Base-by-base conservation (phyloP, 2,329 filamentous ascomycete genomes). In the Xylaria polymorpha region DNA sequence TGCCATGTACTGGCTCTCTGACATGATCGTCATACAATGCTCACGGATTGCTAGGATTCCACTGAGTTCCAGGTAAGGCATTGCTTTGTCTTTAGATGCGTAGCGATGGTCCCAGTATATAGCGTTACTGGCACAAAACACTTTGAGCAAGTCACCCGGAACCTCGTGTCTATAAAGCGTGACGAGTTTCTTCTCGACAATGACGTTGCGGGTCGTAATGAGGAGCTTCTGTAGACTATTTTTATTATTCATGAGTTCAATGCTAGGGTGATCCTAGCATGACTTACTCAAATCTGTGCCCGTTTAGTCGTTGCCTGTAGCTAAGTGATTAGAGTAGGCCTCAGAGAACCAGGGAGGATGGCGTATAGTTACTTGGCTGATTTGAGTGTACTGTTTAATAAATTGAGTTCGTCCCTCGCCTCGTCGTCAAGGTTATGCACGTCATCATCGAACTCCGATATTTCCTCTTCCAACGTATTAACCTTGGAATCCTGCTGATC, bases 71-170 rank as follows among this genome's bases (percentile, higher is more conserved):
- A 86, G 79, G n/a, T 74, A 75, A 0, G 77, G 79, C 22, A 76
- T 66, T 3, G 80, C 75, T 5, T 51, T 63, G 5, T 72, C 67
- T 18, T 51, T 75, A 1, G 77, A 71, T 3, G 65, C 46, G 0
- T 75, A 29, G 3, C 83, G 79, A 29, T 81, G 44, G 0, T 79
- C 69, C 81, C 81, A 81, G 72, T 86, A 85, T 2, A 79, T 67
- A 0, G 61, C 75, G 69, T 85, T 86, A 72, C 83, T 83, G 10
- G 83, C 80, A 59, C 83, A 85, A 67, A 85, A 85, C 5, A 83
- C 78, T 3, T 72, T 73, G 37, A 83, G 68, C 1, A 68, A 48
- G 29, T 70, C 72, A 7, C 56, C 73, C 0, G 73, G 69, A 0
- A 79, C 67, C 9, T 73, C 66, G 15, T 70, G 55, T 7, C 60